phyloP scores from a whole-genome alignment of 768 basidiomycete genomes.

The Boletus tomentosulus region DNA sequence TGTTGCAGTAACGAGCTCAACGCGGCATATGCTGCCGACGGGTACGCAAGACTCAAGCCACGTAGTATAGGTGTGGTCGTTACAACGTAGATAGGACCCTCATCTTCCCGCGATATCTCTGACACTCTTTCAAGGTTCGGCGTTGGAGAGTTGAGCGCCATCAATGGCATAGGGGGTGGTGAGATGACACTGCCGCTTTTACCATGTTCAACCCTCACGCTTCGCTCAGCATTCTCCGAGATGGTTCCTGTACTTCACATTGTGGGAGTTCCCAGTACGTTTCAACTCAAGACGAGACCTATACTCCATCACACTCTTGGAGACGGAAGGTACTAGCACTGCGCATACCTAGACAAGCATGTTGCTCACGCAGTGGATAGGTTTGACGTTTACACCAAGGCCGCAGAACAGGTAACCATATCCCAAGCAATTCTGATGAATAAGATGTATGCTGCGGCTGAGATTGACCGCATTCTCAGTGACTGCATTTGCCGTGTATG shows the following conservation, averaged over 20 bases:
- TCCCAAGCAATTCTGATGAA: slow-evolving; percentile 59
- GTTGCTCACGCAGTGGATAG: slow-evolving; percentile 31
- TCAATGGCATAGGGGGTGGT: slow-evolving; percentile 81
- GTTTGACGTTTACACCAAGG: slow-evolving; percentile 76
- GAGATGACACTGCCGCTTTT: slow-evolving; percentile 5
- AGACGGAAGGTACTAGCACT: slow-evolving; percentile 54
- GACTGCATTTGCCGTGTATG: slow-evolving; percentile 58
- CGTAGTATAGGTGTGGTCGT: slow-evolving; percentile 64
- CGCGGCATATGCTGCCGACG: slow-evolving; percentile 88
- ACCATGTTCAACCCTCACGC: slow-evolving; percentile 2
- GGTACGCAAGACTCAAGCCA: slow-evolving; percentile 86
- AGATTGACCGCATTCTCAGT: slow-evolving; percentile 77
- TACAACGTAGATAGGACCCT: slow-evolving; percentile 57
- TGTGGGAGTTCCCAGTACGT: slow-evolving; percentile 75
- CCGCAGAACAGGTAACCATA: slow-evolving; percentile 69
- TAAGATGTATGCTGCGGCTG: slow-evolving; percentile 51
- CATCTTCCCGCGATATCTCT: not conserved
- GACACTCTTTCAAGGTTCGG: slow-evolving; percentile 55
- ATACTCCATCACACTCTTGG: slow-evolving; percentile 88
- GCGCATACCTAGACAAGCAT: not conserved
- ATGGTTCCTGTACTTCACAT: slow-evolving; percentile 89
- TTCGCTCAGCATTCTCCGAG: slow-evolving; percentile 64
- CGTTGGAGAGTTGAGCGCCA: slow-evolving; percentile 89
- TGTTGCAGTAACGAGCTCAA: slow-evolving; percentile 71
- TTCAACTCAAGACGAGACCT: slow-evolving; percentile 65